A percentile compares a stretch with the other conserved stretches of the same genome.
Evolutionary conservation across 2,329 filamentous ascomycete genomes (phyloP).

Genomic region (Fusarium sterilihyphosum): DNA sequence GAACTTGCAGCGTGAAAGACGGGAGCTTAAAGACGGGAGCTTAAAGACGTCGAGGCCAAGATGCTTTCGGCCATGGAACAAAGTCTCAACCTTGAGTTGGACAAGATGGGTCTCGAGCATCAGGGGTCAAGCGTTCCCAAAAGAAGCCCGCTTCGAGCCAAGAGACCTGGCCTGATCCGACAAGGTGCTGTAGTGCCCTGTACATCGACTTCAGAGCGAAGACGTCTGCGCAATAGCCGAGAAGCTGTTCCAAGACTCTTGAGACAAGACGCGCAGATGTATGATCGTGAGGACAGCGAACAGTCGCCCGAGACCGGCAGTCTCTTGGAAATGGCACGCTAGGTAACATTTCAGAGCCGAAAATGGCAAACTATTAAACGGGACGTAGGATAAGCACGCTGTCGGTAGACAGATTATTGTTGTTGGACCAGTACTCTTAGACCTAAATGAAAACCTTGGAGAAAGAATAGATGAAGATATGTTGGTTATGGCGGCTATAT

Average conservation of each 20-base stretch:
- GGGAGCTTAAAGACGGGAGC: fast-evolving
- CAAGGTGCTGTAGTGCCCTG: neutral
- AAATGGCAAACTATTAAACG: fast-evolving
- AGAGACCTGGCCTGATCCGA: fast-evolving
- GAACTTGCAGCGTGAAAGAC: fast-evolving
- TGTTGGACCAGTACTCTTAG: fast-evolving
- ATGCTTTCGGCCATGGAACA: neutral
- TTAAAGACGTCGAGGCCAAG: fast-evolving
- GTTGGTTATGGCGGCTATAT: too few species aligned
- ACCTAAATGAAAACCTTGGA: fast-evolving
- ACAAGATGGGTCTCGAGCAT: fast-evolving
- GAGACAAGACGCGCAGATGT: neutral
- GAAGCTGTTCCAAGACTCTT: neutral
- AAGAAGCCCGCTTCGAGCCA: too few species aligned
- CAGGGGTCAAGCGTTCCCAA: too few species aligned
- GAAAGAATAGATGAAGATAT: fast-evolving
- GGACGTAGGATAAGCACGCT: too few species aligned
- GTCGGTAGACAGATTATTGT: fast-evolving
- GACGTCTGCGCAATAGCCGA: neutral
- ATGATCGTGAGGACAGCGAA: fast-evolving
- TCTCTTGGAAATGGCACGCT: fast-evolving
- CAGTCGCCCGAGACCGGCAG: fast-evolving
- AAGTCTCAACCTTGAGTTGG: neutral
- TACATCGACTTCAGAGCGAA: neutral
- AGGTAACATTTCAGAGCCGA: neutral